Conservation (phyloP, 805 yeast genomes). For the Candida vaughaniae region DNA sequence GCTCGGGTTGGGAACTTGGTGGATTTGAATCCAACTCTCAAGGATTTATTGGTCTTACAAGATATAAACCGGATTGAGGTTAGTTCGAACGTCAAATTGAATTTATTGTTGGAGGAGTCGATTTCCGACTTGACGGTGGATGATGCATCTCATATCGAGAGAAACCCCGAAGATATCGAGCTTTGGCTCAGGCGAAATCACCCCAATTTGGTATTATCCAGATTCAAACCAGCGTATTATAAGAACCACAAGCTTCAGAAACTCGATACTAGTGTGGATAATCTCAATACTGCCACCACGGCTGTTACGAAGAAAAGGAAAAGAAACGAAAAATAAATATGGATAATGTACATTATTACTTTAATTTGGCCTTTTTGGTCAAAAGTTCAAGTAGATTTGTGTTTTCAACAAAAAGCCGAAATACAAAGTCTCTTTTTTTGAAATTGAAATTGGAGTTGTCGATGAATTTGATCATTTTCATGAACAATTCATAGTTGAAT, state of each 20-base stretch:
- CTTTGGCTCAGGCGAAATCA: conserved; percentile 39
- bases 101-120: conserved; percentile 32
- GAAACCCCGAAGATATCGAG: conserved; percentile 40
- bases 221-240: conserved; percentile 32
- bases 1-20: conserved; percentile 23
- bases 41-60: conserved; percentile 16
- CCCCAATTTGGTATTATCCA: conserved; percentile 32
- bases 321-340: not conserved
- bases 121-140: conserved; percentile 38
- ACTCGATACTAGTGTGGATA: conserved; percentile 14
- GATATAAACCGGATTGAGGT: not conserved
- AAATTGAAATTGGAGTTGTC: conserved; percentile 62
- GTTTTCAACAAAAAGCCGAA: conserved; percentile 58
- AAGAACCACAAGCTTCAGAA: conserved; percentile 21
- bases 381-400: conserved; percentile 20
- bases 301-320: conserved; percentile 10
- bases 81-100: conserved; percentile 15
- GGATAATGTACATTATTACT: not conserved
- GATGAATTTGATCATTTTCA: conserved; percentile 48
- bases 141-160: conserved; percentile 32
- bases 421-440: conserved; percentile 60
- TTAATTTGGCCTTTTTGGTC: conserved; percentile 7
- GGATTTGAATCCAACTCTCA: conserved; percentile 21
- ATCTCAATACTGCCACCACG: conserved; percentile 7
- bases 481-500: conserved; percentile 56